phyloP scores from a whole-genome alignment of 202 grass and related monocot genomes.

The Setaria italica region DNA sequence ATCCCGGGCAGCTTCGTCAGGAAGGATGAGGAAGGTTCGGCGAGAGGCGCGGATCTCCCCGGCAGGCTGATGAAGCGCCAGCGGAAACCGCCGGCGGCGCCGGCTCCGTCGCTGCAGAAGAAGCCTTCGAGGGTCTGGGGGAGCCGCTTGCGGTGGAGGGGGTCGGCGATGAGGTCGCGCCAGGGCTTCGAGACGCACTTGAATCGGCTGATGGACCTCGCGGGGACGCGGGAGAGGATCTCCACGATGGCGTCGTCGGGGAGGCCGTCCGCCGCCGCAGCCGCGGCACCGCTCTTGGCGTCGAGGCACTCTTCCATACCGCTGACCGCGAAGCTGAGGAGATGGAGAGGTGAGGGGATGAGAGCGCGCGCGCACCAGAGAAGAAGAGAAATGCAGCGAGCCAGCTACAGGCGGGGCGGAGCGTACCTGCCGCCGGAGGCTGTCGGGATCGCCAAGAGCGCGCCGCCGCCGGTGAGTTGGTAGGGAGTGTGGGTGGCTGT shows the following conservation, averaged over 20 bases:
- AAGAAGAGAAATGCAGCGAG: too few species aligned
- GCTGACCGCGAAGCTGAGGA: too few species aligned
- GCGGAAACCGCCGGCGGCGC: too few species aligned
- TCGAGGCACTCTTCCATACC: not conserved
- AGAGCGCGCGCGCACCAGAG: not conserved
- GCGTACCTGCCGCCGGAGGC: too few species aligned
- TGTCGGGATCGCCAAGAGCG: not conserved
- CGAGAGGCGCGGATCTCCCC: not conserved
- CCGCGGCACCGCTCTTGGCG: too few species aligned
- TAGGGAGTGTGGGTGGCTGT: too few species aligned
- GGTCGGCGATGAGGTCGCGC: constrained; percentile 16
- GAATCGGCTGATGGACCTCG: not conserved
- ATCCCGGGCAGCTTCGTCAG: not conserved
- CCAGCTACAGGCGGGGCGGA: too few species aligned
- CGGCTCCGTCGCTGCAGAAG: not conserved
- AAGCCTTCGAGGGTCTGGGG: constrained; percentile 16
- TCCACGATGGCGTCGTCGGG: not conserved
- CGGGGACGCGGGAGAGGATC: constrained; percentile 17
- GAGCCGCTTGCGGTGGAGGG: not conserved
- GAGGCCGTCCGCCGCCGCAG: not conserved
- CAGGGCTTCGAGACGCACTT: constrained; percentile 23
- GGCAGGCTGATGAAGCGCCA: not conserved
- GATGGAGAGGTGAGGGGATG: not conserved
- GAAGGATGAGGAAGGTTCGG: not conserved
- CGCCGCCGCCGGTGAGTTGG: too few species aligned